Evolutionary conservation across 1,139 yeast genomes (phyloP).

Genomic region (Pichia sp.): DNA sequence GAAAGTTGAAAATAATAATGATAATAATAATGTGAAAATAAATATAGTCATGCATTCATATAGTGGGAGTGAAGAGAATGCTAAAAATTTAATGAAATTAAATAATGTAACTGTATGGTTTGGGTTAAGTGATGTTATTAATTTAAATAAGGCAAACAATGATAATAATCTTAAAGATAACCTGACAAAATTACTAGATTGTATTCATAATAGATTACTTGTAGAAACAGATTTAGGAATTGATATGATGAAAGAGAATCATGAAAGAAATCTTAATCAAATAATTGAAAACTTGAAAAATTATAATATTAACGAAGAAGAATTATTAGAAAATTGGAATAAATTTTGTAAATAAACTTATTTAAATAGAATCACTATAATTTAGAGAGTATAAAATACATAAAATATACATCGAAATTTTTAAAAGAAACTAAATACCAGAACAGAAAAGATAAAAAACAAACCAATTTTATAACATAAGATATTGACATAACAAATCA

Average conservation of each 20-base stretch:
- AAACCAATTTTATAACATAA: too few species aligned
- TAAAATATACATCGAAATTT: neutral
- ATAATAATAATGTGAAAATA: conserved; percentile 37
- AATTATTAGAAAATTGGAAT: conserved; percentile 7
- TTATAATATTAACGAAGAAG: neutral
- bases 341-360: neutral
- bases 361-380: too few species aligned
- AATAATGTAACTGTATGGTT: conserved; percentile 40
- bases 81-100: conserved; percentile 50
- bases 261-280: conserved; percentile 1
- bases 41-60: conserved; percentile 57
- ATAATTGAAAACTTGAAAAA: neutral
- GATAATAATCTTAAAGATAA: conserved; percentile 7
- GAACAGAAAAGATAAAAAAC: too few species aligned
- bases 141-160: conserved; percentile 38
- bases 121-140: conserved; percentile 57
- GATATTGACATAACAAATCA: too few species aligned
- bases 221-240: conserved; percentile 48
- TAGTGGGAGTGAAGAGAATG: conserved; percentile 73
- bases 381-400: neutral
- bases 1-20: conserved; percentile 3
- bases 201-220: conserved; percentile 35
- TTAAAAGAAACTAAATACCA: too few species aligned
- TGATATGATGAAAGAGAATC: conserved; percentile 19
- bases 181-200: conserved; percentile 21